These are phyloP conservation scores for Aspergillus nanangensis DNA, from an alignment of 495 filamentous ascomycete species.

Conservation along the genomic window DNA sequence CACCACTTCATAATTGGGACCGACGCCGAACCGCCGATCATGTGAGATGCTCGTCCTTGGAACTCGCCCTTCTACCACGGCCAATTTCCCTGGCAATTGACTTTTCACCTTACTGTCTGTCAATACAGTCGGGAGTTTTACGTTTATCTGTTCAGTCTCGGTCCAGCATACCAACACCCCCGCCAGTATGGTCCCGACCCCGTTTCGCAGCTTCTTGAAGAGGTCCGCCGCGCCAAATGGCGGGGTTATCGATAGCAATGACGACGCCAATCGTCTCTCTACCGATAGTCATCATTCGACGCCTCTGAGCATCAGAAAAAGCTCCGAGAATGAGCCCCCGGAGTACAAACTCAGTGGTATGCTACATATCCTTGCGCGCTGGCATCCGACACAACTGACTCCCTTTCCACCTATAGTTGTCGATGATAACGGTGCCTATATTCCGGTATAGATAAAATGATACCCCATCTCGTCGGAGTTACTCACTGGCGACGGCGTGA, in stretches of 20 bases:
- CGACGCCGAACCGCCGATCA: constrained; percentile 20
- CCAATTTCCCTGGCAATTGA: not conserved
- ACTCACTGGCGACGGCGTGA: constrained; percentile 1
- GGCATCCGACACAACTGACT: constrained; percentile 3
- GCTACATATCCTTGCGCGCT: constrained; percentile 11
- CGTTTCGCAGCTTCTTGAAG: constrained; percentile 73
- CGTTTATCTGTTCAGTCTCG: not conserved
- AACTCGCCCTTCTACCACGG: constrained; percentile 1
- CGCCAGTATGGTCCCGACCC: constrained; percentile 49
- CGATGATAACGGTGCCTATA: constrained; percentile 93
- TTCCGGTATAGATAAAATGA: constrained; percentile 80
- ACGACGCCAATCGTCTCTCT: constrained; percentile 50
- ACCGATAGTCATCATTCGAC: constrained; percentile 24
- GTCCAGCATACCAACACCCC: not conserved
- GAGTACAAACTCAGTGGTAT: constrained; percentile 84
- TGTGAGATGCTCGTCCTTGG: constrained; percentile 17
- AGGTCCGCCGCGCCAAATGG: constrained; percentile 47
- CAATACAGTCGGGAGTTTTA: not conserved
- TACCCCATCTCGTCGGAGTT: not conserved
- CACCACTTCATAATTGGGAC: constrained; percentile 15
- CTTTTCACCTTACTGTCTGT: not conserved
- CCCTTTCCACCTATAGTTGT: constrained; percentile 58
- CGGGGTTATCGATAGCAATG: constrained; percentile 33
- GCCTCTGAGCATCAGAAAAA: constrained; percentile 58
- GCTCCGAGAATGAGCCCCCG: constrained; percentile 53